phyloP scores from a whole-genome alignment of 129 eudicot genomes.

The Glebionis coronaria region DNA sequence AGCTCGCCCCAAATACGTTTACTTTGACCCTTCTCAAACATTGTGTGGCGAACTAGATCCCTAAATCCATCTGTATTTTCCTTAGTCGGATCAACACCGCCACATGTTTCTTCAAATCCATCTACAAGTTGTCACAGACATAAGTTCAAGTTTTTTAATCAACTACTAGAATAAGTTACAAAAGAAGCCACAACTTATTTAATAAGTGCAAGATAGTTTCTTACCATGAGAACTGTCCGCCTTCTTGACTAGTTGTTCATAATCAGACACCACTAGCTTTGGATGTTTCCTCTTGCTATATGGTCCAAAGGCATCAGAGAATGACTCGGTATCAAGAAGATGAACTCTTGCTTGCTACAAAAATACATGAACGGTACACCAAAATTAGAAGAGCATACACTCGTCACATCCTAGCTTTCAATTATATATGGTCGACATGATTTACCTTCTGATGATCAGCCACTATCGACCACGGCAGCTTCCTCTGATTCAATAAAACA shows the following conservation, averaged over 20 bases:
- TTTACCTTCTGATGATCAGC: constrained; percentile 90
- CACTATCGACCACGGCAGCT: constrained; percentile 83
- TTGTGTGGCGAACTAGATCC: no score
- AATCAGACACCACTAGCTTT: constrained; percentile 63
- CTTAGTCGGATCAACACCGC: constrained; percentile 42
- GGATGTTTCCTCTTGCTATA: constrained; percentile 91
- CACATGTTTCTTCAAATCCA: no score
- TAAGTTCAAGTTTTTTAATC: not conserved
- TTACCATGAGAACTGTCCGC: constrained; percentile 88
- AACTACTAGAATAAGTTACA: not conserved
- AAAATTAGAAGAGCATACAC: constrained; percentile 8
- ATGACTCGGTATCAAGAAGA: constrained; percentile 74
- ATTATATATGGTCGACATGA: not conserved
- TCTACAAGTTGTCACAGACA: constrained; percentile 12
- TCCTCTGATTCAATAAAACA: constrained; percentile 80
- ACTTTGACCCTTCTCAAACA: no score
- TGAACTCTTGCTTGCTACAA: no score
- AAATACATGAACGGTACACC: constrained; percentile 18
- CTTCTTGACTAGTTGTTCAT: constrained; percentile 64
- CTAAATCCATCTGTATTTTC: constrained; percentile 86
- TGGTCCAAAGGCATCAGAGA: constrained; percentile 90
- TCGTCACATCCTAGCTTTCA: not conserved
- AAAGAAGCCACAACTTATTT: not conserved
- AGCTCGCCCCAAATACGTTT: no score
- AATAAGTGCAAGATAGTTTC: not conserved